A percentile compares a stretch with the other conserved stretches of the same genome.
Conservation (phyloP, 2,329 filamentous ascomycete genomes). For the Pezicula neosporulosa region DNA sequence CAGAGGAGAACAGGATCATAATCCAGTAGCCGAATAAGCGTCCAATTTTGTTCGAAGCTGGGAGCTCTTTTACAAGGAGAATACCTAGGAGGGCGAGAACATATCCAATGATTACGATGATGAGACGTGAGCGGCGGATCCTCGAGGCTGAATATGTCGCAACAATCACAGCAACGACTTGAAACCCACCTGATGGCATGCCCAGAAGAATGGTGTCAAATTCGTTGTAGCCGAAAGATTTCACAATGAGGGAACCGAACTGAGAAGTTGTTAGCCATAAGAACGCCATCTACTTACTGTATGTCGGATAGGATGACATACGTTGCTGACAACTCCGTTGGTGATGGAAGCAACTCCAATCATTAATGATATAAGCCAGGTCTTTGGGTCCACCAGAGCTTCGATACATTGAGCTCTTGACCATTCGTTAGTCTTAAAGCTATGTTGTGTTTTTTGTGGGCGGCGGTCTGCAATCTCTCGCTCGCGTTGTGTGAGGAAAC, state of each 20-base stretch:
- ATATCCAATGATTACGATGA: slow-evolving; percentile 18
- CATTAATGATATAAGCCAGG: slow-evolving; percentile 10
- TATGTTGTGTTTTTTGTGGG: slow-evolving; percentile 18
- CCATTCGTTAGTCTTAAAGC: slow-evolving; percentile 14
- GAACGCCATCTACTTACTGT: too few species aligned
- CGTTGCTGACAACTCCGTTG: slow-evolving; percentile 43
- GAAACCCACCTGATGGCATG: slow-evolving; percentile 53
- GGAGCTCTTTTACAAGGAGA: slow-evolving; percentile 52
- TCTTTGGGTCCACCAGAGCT: slow-evolving; percentile 12
- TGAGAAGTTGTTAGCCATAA: background rate
- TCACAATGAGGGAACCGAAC: slow-evolving; percentile 33
- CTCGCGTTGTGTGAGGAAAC: slow-evolving; percentile 47
- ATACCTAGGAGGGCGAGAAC: slow-evolving; percentile 54
- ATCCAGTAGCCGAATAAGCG: slow-evolving; percentile 47
- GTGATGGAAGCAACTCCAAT: slow-evolving; percentile 18
- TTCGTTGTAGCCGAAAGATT: slow-evolving; percentile 30
- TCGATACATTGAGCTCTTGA: slow-evolving; percentile 10
- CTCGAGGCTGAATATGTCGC: slow-evolving; percentile 9
- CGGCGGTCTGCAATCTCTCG: slow-evolving; percentile 18
- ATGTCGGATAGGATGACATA: background rate
- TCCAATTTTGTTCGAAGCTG: slow-evolving; percentile 42
- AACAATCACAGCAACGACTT: slow-evolving; percentile 6
- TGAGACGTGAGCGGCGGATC: slow-evolving; percentile 9
- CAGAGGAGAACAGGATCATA: slow-evolving; percentile 61
- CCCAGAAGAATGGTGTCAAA: slow-evolving; percentile 41